Evolutionary conservation across 768 basidiomycete genomes (phyloP), one percentile per base, ranked within the genome.

Genomic region (Mycena polygramma): DNA sequence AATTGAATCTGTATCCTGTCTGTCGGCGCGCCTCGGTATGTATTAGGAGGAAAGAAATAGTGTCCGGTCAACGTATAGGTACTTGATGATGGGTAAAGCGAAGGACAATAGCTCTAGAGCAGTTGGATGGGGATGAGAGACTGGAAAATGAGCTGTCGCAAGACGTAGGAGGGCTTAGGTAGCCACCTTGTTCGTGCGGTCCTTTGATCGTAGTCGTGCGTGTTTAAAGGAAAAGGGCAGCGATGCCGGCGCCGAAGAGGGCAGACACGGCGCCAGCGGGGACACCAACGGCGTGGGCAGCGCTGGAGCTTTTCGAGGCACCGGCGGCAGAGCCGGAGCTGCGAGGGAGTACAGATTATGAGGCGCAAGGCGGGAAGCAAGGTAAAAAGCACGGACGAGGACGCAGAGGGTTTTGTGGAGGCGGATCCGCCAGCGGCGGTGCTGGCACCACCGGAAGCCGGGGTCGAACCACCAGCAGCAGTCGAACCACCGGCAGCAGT

Each of bases 181-280:
- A 66, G 53, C 68, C 66, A 73, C 72, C 72, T 73, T 70, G 69
- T 70, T 67, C 66, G 61, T 66, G 63, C 59, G 45, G 37, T 55
- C 66, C 26, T 51, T 43, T 19, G 48, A 54, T 24, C 30, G 53
- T n/a, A 30, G 54, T 58, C 60, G 49, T 51, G 39, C 57, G 30
- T 20, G n/a, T 75, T 86, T 80, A 86, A 35, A 80, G 80, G 57
- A 85, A 70, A 54, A 86, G 73, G 13, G 82, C 90, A 52, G 85
- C 81, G 54, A 83, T 70, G 49, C 83, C 85, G 57, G 86, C 82
- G 41, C 82, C 86, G 57, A 86, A 75, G 19, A 62, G 52, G 8
- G 64, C 72, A 19, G 72, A 64, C 39, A 73, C 37, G 57, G 66
- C 57, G 36, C 68, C 81, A 54, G 84, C 77, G 37, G 87, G 88